phyloP scores from a whole-genome alignment of 805 yeast genomes.

The Monosporozyma aquatica region DNA sequence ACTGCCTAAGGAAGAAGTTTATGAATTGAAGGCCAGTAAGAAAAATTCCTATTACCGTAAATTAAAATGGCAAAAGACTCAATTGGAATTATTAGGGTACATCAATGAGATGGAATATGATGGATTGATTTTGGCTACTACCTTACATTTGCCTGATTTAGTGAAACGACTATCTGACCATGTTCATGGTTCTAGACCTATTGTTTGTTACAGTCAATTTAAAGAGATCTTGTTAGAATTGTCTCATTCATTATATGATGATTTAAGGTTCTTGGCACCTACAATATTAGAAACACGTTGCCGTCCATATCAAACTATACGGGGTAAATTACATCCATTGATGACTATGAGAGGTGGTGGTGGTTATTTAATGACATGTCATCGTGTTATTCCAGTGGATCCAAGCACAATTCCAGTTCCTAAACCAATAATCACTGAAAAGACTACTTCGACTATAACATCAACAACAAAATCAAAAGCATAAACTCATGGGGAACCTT shows the following conservation, averaged over 20 bases:
- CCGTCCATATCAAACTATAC: conserved; percentile 82
- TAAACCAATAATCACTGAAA: neutral
- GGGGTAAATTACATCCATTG: conserved; percentile 88
- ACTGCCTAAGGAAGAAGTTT: conserved; percentile 42
- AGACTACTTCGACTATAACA: neutral
- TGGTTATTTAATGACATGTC: conserved; percentile 74
- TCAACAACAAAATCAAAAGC: conserved; percentile 2
- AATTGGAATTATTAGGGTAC: conserved; percentile 38
- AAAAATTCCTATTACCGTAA: conserved; percentile 61
- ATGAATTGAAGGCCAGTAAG: conserved; percentile 48
- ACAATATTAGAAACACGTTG: conserved; percentile 73
- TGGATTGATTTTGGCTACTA: conserved; percentile 63
- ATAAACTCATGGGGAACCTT: too few relatives aligned
- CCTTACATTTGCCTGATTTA: conserved; percentile 59
- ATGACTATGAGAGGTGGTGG: conserved; percentile 94
- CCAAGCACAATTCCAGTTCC: conserved; percentile 16
- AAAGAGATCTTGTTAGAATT: conserved; percentile 68
- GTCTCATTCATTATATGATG: conserved; percentile 58
- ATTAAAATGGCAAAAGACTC: conserved; percentile 37
- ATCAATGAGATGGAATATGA: conserved; percentile 54
- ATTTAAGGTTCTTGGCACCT: conserved; percentile 71
- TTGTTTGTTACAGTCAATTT: conserved; percentile 72
- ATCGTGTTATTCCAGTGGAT: conserved; percentile 57
- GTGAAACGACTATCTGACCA: conserved; percentile 53
- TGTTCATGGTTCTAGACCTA: conserved; percentile 77